Base-by-base conservation (phyloP, 257 asterid genomes). In the Ophiorrhiza pumila region DNA sequence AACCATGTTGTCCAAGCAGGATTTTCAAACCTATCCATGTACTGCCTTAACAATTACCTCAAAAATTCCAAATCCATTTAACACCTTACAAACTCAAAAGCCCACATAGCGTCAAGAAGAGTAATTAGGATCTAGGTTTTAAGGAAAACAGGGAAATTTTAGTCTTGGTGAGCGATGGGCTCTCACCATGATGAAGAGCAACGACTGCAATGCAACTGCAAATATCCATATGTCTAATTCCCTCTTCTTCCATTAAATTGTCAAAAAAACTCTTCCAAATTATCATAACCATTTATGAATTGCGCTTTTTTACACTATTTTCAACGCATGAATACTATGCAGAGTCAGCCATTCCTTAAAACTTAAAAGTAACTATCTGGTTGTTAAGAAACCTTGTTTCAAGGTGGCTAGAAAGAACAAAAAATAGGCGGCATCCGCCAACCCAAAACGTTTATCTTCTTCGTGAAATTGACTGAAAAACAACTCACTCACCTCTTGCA, bases 401-500 rank as follows among this genome's bases (percentile, higher is more conserved):
- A n/a, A n/a, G n/a, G n/a, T n/a, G n/a, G n/a, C n/a, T n/a, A n/a
- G n/a, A n/a, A n/a, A n/a, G n/a, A n/a, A n/a, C n/a, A n/a, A n/a
- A n/a, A n/a, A n/a, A n/a, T n/a, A n/a, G n/a, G n/a, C n/a, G n/a
- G n/a, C n/a, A n/a, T 43, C 49, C 7, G 45, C 53, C 14, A 3
- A 42, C 31, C 31, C 50, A 23, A n/a, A 39, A 17, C 17, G 63
- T 18, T 9, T 62, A 1, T 32, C n/a, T 35, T 58, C 53, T 22
- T 37, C 17, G 2, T 49, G 61, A 75, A 56, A 56, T 77, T 37
- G 73, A 52, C n/a, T 60, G 49, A 23, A 32, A 78, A 69, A 72
- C 53, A 50, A 72, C 72, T 49, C 77, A 80, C 91, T 71, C 62
- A 92, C 99, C 95, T 74, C 88, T 84, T 87, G 80, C 72, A 92